phyloP scores from a whole-genome alignment of 2,329 filamentous ascomycete species.

The Fusarium metavorans region DNA sequence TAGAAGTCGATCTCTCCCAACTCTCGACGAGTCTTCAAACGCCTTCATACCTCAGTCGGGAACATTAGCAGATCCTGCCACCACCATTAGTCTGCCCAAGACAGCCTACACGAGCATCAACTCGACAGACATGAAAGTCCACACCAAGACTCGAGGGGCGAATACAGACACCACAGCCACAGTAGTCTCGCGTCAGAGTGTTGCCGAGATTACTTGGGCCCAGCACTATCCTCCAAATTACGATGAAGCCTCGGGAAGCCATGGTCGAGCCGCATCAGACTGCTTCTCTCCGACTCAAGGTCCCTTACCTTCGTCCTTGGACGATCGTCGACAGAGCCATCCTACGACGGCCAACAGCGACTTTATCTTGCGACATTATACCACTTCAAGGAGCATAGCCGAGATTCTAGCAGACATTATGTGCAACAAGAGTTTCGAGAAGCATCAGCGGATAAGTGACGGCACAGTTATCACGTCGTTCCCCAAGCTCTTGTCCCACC shows the following conservation, averaged over 20 bases:
- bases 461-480: slow-evolving; percentile 51
- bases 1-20: slow-evolving; percentile 25
- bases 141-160: slow-evolving; percentile 33
- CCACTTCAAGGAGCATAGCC: slow-evolving; percentile 26
- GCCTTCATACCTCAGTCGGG: slow-evolving; percentile 42
- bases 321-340: slow-evolving; percentile 31
- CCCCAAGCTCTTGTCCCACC: slow-evolving; percentile 47
- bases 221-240: slow-evolving; percentile 19
- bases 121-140: slow-evolving; percentile 34
- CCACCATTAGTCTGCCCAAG: slow-evolving; percentile 49
- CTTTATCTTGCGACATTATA: slow-evolving; percentile 38
- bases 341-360: slow-evolving; percentile 11
- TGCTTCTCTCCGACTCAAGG: slow-evolving; percentile 34
- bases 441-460: slow-evolving; percentile 29
- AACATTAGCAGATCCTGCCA: slow-evolving; percentile 47
- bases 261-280: slow-evolving; percentile 35
- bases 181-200: slow-evolving; percentile 45
- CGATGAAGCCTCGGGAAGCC: neutral
- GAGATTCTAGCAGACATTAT: slow-evolving; percentile 37
- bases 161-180: slow-evolving; percentile 42
- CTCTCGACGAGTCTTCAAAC: slow-evolving; percentile 34
- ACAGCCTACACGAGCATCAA: slow-evolving; percentile 46
- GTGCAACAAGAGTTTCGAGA: slow-evolving; percentile 29
- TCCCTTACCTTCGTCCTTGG: slow-evolving; percentile 9
- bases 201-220: slow-evolving; percentile 49